phyloP scores from a whole-genome alignment of 495 filamentous ascomycete species.

The Astrocystis sublimbata region DNA sequence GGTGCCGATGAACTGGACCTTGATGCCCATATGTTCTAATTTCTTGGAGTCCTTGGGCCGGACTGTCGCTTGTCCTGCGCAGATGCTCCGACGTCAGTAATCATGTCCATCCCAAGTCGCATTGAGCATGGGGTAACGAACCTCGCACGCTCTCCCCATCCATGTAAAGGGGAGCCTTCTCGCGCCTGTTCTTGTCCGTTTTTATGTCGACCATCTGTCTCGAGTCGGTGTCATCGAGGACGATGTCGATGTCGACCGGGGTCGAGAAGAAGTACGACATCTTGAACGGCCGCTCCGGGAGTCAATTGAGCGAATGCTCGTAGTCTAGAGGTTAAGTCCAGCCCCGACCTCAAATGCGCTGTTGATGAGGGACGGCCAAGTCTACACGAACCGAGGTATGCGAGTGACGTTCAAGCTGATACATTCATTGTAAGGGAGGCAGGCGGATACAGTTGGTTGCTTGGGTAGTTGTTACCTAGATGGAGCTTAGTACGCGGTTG shows the following conservation, averaged over 20 bases:
- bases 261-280: slow-evolving; percentile 99
- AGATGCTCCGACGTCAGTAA: neutral
- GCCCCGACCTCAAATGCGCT: neutral
- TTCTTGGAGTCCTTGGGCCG: slow-evolving; percentile 98
- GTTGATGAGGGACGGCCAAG: slow-evolving; percentile 3
- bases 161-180: slow-evolving; percentile 95
- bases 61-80: slow-evolving; percentile 77
- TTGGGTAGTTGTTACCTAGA: too few species aligned
- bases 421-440: too few species aligned
- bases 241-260: slow-evolving; percentile 97
- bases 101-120: neutral
- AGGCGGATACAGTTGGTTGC: too few species aligned
- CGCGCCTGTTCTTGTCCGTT: slow-evolving; percentile 93
- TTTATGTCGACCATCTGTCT: slow-evolving; percentile 95
- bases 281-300: slow-evolving; percentile 31
- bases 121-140: slow-evolving; percentile 11
- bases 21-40: slow-evolving; percentile 97
- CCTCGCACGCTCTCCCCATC: slow-evolving; percentile 94
- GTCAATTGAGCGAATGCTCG: neutral
- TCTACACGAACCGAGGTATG: neutral
- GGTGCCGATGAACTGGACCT: slow-evolving; percentile 98
- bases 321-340: neutral
- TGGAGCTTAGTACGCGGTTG: too few species aligned
- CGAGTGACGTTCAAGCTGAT: neutral
- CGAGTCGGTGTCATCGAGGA: slow-evolving; percentile 92